These are phyloP conservation scores for Infundibulicybe gibba DNA, from an alignment of 768 basidiomycete species.

Conservation along the genomic window DNA sequence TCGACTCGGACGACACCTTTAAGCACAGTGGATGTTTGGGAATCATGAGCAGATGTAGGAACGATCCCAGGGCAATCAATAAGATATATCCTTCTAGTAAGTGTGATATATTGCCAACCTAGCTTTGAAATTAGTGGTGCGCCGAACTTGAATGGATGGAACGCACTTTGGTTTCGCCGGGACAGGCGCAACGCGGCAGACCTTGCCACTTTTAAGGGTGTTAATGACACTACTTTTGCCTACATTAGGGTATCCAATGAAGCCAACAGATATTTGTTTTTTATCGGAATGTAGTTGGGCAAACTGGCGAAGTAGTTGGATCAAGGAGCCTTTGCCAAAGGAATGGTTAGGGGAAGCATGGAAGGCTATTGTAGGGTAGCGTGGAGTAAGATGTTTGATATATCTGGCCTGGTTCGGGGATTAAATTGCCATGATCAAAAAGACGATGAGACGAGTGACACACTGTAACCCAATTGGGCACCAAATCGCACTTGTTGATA, in stretches of 20 bases:
- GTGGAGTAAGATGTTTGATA: constrained; percentile 91
- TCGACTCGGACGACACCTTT: constrained; percentile 98
- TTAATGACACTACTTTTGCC: constrained; percentile 98
- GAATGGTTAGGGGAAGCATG: constrained; percentile 99
- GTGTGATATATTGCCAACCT: constrained; percentile 99
- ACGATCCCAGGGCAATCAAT: constrained; percentile 99
- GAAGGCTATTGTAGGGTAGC: constrained; percentile 96
- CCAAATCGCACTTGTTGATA: constrained; percentile 97
- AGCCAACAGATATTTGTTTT: constrained; percentile 98
- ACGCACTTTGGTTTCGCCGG: constrained; percentile 90
- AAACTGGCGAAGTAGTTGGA: constrained; percentile 95
- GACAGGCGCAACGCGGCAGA: constrained; percentile 93
- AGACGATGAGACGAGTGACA: constrained; percentile 23
- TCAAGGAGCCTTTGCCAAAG: constrained; percentile 97
- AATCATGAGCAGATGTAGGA: constrained; percentile 87
- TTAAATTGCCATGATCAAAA: too few relatives aligned
- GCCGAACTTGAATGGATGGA: too few relatives aligned
- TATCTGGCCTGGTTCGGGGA: constrained; percentile 71
- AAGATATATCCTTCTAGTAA: constrained; percentile 94
- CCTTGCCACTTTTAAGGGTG: constrained; percentile 96
- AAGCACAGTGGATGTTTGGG: constrained; percentile 86
- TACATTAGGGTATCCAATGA: constrained; percentile 98
- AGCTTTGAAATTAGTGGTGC: background rate
- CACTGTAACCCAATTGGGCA: constrained; percentile 98
- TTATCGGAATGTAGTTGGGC: constrained; percentile 97